Base-by-base conservation (phyloP, 768 basidiomycete genomes). In the Rickenella mellea region DNA sequence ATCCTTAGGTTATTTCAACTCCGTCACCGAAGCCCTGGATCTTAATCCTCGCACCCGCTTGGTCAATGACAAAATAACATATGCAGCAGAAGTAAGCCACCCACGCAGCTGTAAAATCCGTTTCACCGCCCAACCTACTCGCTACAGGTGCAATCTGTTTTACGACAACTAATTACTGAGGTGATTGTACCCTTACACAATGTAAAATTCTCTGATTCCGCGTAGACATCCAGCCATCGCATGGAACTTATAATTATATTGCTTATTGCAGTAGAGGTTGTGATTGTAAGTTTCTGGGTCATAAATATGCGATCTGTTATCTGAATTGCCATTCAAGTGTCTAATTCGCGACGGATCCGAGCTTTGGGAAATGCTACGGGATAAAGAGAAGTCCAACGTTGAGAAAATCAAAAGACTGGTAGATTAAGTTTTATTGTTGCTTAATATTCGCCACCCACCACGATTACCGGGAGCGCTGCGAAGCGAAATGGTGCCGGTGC, bases 231-330 rank as follows among this genome's bases (percentile, higher is more conserved):
- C 4, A 76, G 73, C 2, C 89, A 96, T 54, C 79, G 85, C 2
- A 92, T 98, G 85, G 94, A 98, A 62, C 68, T 94, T 4, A 85
- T 97, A 48, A 97, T 97, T 57, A 98, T 97, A 50, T 72, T 77
- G 1, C 80, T 98, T 38, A 96, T 97, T 54, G 88, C 92, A 0
- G 89, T 96, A 9, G 91, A 94, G 60, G 90, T 92, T n/a, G 69
- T 90, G 52, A 84, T 96, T 39, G 91, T 92, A 53, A 56, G 80
- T 65, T 26, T 22, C 33, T 6, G 15, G 11, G 25, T 26, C 10
- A 8, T 31, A 19, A 10, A 2, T 2, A 37, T 22, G 6, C 6
- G 14, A 27, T 21, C 15, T 4, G 11, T 44, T 35, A 43, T 25
- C n/a, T 45, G 38, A 17, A n/a, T 5, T 25, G 39, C 40, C 19